Conservation (phyloP, 352 stramenopile genomes). For the Phytophthora citrophthora region DNA sequence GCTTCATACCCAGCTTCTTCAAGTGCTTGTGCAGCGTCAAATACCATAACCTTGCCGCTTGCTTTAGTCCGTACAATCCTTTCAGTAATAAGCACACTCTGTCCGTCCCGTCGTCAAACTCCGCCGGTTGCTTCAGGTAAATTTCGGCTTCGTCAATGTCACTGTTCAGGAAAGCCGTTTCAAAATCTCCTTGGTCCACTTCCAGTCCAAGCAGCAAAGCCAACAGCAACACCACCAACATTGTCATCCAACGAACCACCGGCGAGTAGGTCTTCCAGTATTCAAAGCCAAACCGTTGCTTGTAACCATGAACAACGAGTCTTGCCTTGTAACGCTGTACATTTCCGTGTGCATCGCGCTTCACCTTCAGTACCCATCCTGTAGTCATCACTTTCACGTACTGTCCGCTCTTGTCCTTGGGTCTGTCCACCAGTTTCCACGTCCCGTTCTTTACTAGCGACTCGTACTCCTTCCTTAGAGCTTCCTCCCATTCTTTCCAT, state of each 20-base stretch:
- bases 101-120: background rate
- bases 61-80: background rate
- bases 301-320: background rate
- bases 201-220: background rate
- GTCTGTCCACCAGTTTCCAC: no score
- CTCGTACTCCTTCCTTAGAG: no score
- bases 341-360: background rate
- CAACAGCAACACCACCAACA: background rate
- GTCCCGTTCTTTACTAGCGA: no score
- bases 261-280: constrained; percentile 10
- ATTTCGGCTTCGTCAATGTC: background rate
- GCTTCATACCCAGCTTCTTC: background rate
- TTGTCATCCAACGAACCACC: background rate
- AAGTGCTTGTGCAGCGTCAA: background rate
- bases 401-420: no score
- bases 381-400: no score
- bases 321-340: background rate
- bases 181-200: background rate
- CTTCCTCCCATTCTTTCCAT: no score
- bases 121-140: background rate
- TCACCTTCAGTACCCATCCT: no score
- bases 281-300: constrained; percentile 5
- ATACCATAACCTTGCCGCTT: background rate
- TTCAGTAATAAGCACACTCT: background rate
- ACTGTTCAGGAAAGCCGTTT: background rate